Evolutionary conservation across 2,329 filamentous ascomycete genomes (phyloP).

Genomic region (Davidsoniella eucalypti): DNA sequence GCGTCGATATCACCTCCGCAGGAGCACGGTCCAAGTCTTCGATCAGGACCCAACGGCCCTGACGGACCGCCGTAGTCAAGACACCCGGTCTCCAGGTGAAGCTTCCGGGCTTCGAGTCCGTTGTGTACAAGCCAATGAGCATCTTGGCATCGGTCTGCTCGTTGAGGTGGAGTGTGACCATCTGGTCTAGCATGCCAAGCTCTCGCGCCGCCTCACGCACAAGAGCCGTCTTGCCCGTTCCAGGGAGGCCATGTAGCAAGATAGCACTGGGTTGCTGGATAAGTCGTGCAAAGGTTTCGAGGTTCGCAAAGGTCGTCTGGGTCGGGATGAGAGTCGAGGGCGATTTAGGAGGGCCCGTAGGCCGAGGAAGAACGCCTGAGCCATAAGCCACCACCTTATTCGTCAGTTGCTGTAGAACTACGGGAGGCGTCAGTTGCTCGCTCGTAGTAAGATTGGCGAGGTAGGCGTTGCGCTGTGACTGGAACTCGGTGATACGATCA

Average conservation of each 20-base stretch:
- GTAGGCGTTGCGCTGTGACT: slow-evolving; percentile 1
- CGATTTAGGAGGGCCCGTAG: slow-evolving; percentile 26
- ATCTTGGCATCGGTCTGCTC: slow-evolving; percentile 98
- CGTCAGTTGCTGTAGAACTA: slow-evolving; percentile 33
- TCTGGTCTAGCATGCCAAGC: slow-evolving; percentile 60
- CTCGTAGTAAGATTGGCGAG: slow-evolving; percentile 12
- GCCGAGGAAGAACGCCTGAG: slow-evolving; percentile 48
- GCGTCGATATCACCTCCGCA: slow-evolving; percentile 82
- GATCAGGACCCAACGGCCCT: slow-evolving; percentile 92
- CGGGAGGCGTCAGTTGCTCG: slow-evolving; percentile 12
- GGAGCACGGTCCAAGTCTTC: slow-evolving; percentile 93
- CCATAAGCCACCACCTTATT: slow-evolving; percentile 48
- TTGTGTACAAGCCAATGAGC: slow-evolving; percentile 85
- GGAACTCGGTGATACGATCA: slow-evolving; percentile 16
- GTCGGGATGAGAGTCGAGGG: slow-evolving; percentile 35
- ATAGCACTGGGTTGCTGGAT: slow-evolving; percentile 56
- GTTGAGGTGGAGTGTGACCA: slow-evolving; percentile 92
- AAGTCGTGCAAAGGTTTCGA: slow-evolving; percentile 49
- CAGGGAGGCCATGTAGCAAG: slow-evolving; percentile 65
- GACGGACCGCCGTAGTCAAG: slow-evolving; percentile 78
- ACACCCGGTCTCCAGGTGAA: slow-evolving; percentile 90
- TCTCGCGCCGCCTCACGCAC: slow-evolving; percentile 67
- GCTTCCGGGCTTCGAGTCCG: slow-evolving; percentile 69
- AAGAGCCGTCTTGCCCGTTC: slow-evolving; percentile 79
- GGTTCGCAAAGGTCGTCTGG: slow-evolving; percentile 53